A percentile compares a stretch with the other conserved stretches of the same genome.
Evolutionary conservation across 116 monocot species (phyloP).

Genomic region (Phalaenopsis hybrid): DNA sequence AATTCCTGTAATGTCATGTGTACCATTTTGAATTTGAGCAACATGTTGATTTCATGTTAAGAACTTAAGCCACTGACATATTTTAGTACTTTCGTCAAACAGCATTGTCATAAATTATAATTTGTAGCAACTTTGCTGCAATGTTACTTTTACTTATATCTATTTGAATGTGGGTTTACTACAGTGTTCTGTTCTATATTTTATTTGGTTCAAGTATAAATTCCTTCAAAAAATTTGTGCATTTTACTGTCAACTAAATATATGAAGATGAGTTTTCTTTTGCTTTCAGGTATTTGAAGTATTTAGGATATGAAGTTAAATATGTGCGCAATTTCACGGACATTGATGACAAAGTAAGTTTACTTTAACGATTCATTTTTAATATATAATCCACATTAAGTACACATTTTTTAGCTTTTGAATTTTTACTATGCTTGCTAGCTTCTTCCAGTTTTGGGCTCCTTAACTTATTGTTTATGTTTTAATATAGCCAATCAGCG

Average conservation of each 20-base stretch:
- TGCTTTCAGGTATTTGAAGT: constrained; percentile 56
- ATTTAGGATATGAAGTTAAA: constrained; percentile 76
- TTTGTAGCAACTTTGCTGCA: too few relatives aligned
- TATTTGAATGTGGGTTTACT: not conserved
- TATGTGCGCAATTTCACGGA: constrained; percentile 98
- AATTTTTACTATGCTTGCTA: not conserved
- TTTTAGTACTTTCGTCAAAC: not conserved
- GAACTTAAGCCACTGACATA: not conserved
- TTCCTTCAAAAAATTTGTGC: not conserved
- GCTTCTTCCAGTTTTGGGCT: not conserved
- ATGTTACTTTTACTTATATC: not conserved
- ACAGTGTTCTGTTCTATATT: not conserved
- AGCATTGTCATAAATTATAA: not conserved
- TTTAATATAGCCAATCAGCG: not conserved
- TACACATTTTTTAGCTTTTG: not conserved
- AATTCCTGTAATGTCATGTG: too few relatives aligned
- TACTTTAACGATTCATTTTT: not conserved
- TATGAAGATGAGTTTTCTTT: not conserved
- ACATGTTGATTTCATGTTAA: not conserved
- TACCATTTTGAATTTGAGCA: too few relatives aligned
- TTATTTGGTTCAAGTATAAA: not conserved
- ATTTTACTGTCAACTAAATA: not conserved
- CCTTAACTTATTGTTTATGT: not conserved
- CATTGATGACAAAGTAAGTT: constrained; percentile 91
- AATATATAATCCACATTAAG: not conserved